phyloP scores from a whole-genome alignment of 306 rosid species.

The Cicer cuneatum region DNA sequence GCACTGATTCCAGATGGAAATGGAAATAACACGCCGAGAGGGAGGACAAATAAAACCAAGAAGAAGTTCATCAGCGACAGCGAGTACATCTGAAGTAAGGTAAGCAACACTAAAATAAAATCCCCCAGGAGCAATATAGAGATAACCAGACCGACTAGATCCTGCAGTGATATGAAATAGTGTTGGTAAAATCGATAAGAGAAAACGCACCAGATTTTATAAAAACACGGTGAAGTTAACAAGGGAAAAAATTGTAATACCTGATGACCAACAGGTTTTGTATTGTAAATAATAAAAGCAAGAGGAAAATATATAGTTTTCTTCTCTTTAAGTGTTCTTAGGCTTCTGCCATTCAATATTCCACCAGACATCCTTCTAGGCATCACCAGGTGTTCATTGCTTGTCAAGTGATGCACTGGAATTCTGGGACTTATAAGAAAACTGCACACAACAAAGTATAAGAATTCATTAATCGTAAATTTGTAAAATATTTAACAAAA shows the following conservation, averaged over 20 bases:
- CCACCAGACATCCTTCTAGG: constrained; percentile 71
- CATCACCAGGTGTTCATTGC: constrained; percentile 56
- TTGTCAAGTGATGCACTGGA: constrained; percentile 49
- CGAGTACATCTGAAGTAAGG: constrained; percentile 86
- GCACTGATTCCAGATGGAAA: constrained; percentile 97
- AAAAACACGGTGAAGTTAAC: constrained; percentile 22
- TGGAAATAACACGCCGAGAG: constrained; percentile 80
- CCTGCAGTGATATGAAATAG: constrained; percentile 58
- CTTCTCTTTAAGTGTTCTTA: constrained; percentile 75
- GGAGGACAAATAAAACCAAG: constrained; percentile 78
- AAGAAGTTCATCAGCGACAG: constrained; percentile 70
- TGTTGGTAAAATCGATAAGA: constrained; percentile 25
- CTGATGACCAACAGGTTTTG: constrained; percentile 94
- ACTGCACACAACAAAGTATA: constrained; percentile 52
- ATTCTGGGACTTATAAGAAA: constrained; percentile 42
- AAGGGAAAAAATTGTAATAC: constrained; percentile 50
- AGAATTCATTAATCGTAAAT: constrained; percentile 37
- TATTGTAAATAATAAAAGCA: constrained; percentile 68
- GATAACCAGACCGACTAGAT: constrained; percentile 89
- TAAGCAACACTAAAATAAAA: constrained; percentile 82
- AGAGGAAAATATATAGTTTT: constrained; percentile 61
- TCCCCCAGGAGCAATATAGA: constrained; percentile 84
- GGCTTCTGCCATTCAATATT: constrained; percentile 64
- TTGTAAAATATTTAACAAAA: constrained; percentile 26
- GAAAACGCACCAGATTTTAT: constrained; percentile 36